Evolutionary conservation across 441 rosid genomes (phyloP).

Genomic region (Erodium moschatum): DNA sequence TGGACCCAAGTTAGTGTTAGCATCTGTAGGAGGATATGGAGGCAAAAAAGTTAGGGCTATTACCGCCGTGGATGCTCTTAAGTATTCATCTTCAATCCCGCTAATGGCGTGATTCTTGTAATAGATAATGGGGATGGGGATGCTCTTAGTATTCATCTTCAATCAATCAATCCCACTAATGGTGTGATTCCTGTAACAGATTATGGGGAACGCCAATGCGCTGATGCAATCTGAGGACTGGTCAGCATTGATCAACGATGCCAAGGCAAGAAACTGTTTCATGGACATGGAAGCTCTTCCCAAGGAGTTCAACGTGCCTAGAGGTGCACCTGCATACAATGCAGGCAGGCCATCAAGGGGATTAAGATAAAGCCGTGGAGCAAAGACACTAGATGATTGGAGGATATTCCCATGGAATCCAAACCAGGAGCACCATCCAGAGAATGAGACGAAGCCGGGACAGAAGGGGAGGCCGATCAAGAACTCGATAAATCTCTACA

Average conservation of each 20-base stretch:
- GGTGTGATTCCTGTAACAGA: conserved; percentile 36
- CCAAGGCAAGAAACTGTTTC: conserved; percentile 77
- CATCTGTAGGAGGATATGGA: too few relatives aligned
- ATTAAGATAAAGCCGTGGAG: conserved; percentile 45
- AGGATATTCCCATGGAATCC: conserved; percentile 50
- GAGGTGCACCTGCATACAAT: conserved; percentile 37
- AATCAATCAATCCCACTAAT: background rate
- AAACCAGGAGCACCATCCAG: conserved; percentile 60
- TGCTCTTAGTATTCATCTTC: too few relatives aligned
- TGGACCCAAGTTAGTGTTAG: too few relatives aligned
- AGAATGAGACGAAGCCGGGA: conserved; percentile 46
- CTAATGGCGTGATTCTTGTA: conserved; percentile 4
- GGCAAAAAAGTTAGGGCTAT: too few relatives aligned
- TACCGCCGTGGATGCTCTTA: too few relatives aligned
- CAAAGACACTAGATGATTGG: conserved; percentile 51
- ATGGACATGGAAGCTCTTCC: conserved; percentile 89
- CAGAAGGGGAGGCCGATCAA: background rate
- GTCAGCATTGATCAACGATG: conserved; percentile 83
- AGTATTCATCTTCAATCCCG: background rate
- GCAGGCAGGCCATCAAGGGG: conserved; percentile 35
- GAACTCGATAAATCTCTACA: background rate
- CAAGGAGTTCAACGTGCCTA: conserved; percentile 43
- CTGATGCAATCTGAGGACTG: conserved; percentile 79
- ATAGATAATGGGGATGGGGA: conserved; percentile 98
- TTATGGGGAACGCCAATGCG: conserved; percentile 94